phyloP scores from a whole-genome alignment of 1,284 basidiomycete genomes.

The Coniferiporia weirii region DNA sequence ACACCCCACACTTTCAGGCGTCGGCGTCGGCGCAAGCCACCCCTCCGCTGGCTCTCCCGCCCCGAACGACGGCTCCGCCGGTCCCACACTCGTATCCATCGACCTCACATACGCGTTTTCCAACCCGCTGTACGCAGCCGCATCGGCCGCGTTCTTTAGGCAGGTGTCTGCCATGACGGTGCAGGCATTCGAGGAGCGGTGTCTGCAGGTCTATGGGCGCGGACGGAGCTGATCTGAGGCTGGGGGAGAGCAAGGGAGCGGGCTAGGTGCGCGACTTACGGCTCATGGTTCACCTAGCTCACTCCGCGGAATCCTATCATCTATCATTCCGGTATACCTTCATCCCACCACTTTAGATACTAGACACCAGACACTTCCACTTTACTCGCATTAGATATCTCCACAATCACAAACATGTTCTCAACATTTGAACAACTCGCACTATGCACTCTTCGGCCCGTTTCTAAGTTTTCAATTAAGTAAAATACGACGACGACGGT shows the following conservation, averaged over 20 bases:
- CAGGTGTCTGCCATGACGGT: constrained; percentile 88
- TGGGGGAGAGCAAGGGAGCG: neutral
- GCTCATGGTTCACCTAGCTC: no score
- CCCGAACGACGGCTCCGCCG: constrained; percentile 22
- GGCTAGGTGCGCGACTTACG: no score
- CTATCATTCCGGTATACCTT: no score
- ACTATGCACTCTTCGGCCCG: no score
- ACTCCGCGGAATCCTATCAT: no score
- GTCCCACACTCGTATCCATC: constrained; percentile 70
- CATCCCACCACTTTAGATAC: no score
- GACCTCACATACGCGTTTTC: constrained; percentile 85
- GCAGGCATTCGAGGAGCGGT: constrained; percentile 85
- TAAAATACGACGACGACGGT: no score
- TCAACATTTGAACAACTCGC: no score
- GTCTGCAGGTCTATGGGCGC: constrained; percentile 61
- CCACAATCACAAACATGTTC: no score
- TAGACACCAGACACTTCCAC: no score
- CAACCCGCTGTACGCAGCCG: constrained; percentile 79
- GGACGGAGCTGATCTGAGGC: neutral
- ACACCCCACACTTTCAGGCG: constrained; percentile 29
- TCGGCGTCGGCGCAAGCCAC: constrained; percentile 5
- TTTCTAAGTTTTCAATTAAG: no score
- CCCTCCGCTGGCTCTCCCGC: constrained; percentile 20
- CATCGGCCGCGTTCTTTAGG: constrained; percentile 81
- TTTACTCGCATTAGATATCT: no score